Base-by-base conservation (phyloP, 2,329 filamentous ascomycete species). In the Ophiostoma sp. region DNA sequence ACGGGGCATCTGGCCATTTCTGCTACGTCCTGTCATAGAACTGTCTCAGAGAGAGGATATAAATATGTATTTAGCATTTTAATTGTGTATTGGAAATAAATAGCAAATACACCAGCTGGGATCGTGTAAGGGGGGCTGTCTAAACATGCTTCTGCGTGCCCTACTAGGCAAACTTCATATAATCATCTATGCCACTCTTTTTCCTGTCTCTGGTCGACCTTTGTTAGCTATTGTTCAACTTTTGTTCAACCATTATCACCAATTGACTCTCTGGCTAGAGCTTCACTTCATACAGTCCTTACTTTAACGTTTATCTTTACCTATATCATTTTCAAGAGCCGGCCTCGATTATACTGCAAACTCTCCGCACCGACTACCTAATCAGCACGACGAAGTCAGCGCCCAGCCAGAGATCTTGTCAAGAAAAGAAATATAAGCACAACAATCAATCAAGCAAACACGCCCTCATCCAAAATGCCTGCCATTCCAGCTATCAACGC, bases 11-110 rank as follows among this genome's bases (percentile, higher is more conserved):
- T 62, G 57, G 27, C 57, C 57, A 62, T 62, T 62, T 62, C 57
- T 62, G 57, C 57, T 62, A 62, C 57, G 57, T 62, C 57, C 57
- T 62, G 57, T 62, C 57, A 62, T 62, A 62, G 7, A 31, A 33
- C 11, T 33, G 57, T 62, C 57, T 62, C 57, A 62, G 57, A 13
- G 52, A 62, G 11, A 17, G 33, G 57, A 62, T 62, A 33, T 27
- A 33, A 62, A 23, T 23, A 23, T 27, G 52, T 57, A 57, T 57
- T 48, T 48, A n/a, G 44, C 5, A 48, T 20, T 48, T 48, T 20
- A 48, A n/a, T 48, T 5, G 17, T 48, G 17, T n/a, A 48, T 48
- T n/a, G 44, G 20, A 48, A 57, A 11, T 27, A 31, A 27, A 57
- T 57, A 57, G 52, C n/a, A 31, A 57, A 57, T 27, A 57, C 23